Evolutionary conservation across 2,329 filamentous ascomycete species (phyloP).

Genomic region (Aspergillus alliaceus): DNA sequence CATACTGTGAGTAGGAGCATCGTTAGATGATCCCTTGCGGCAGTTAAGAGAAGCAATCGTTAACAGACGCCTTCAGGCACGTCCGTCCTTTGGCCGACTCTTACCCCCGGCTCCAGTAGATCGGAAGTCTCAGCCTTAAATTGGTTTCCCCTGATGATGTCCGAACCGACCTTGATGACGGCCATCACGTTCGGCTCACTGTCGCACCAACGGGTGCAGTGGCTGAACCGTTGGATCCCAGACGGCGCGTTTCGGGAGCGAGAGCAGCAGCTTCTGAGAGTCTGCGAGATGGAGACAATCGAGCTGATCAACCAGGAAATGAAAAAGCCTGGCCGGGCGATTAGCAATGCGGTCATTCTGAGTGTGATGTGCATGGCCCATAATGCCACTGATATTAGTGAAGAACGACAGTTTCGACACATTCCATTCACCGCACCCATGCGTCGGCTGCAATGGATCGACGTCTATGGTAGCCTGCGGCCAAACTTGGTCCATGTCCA

Average conservation of each 20-base stretch:
- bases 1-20: slow-evolving; percentile 24
- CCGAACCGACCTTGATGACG: slow-evolving; percentile 29
- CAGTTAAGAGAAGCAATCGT: too few species aligned
- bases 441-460: slow-evolving; percentile 36
- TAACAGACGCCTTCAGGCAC: neutral
- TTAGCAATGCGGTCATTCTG: slow-evolving; percentile 36
- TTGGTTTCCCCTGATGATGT: slow-evolving; percentile 33
- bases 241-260: slow-evolving; percentile 17
- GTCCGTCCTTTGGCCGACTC: slow-evolving; percentile 28
- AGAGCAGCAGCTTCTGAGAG: slow-evolving; percentile 25
- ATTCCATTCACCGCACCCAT: slow-evolving; percentile 36
- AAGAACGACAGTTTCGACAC: slow-evolving; percentile 8
- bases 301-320: slow-evolving; percentile 36
- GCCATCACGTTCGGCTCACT: slow-evolving; percentile 34
- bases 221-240: slow-evolving; percentile 26
- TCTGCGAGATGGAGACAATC: slow-evolving; percentile 35
- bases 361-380: slow-evolving; percentile 38
- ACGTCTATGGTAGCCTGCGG: slow-evolving; percentile 35
- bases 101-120: slow-evolving; percentile 19
- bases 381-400: slow-evolving; percentile 26
- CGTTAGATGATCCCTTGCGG: neutral
- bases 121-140: slow-evolving; percentile 8
- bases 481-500: slow-evolving; percentile 37
- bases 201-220: slow-evolving; percentile 33
- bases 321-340: slow-evolving; percentile 28